Conservation (phyloP, 371 early-diverging fungal genomes). For the Zancudomyces culisetae region DNA sequence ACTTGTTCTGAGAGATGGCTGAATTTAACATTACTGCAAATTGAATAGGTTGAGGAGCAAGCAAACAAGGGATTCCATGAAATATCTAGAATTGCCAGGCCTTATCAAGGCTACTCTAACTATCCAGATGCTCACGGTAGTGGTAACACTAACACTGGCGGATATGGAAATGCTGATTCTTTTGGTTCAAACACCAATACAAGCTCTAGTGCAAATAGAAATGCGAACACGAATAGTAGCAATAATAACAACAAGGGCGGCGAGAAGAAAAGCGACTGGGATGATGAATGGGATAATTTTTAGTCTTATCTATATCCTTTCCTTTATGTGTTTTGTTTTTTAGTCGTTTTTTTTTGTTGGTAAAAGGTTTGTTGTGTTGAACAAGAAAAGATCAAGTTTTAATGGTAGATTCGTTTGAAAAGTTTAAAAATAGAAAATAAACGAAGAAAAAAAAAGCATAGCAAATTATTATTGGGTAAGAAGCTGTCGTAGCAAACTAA, state of each 20-base stretch:
- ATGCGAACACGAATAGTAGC: conserved; percentile 13
- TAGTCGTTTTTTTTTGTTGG: background rate
- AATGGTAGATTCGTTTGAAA: too few species aligned
- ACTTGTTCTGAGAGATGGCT: conserved; percentile 13
- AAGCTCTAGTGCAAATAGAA: too few species aligned
- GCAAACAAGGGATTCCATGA: background rate
- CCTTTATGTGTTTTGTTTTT: background rate
- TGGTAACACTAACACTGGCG: conserved; percentile 3
- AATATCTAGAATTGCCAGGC: background rate
- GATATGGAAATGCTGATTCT: conserved; percentile 1
- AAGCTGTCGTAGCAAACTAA: background rate
- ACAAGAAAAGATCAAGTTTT: too few species aligned
- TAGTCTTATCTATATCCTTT: conserved; percentile 3
- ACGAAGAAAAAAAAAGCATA: background rate
- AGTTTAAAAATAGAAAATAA: background rate
- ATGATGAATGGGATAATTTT: conserved; percentile 36
- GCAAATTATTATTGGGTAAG: background rate
- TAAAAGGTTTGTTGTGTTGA: too few species aligned
- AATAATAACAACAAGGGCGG: conserved; percentile 10
- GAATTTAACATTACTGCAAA: too few species aligned
- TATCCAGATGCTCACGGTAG: conserved; percentile 1
- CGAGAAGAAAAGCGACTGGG: conserved; percentile 24
- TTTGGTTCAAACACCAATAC: too few species aligned
- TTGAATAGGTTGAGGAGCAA: conserved; percentile 2
- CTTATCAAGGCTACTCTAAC: conserved; percentile 5